phyloP scores from a whole-genome alignment of 179 eudicot genomes.

The Corrigiola litoralis region DNA sequence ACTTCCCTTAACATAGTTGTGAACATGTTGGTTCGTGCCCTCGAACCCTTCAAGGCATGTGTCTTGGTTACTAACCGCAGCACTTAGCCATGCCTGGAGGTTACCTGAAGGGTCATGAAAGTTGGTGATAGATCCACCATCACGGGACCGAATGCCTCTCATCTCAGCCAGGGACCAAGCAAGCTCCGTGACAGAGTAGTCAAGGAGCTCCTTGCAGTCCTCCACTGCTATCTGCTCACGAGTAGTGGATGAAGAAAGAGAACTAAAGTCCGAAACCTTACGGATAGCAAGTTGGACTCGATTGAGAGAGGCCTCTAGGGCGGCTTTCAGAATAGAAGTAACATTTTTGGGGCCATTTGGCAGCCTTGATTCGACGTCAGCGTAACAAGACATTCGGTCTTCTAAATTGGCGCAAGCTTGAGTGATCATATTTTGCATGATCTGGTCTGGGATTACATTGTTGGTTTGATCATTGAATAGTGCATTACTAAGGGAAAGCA shows the following conservation, averaged over 20 bases:
- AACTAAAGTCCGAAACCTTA: constrained; percentile 41
- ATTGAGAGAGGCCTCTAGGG: constrained; percentile 51
- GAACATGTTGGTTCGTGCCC: constrained; percentile 58
- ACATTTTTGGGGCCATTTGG: constrained; percentile 25
- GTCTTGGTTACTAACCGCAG: constrained; percentile 86
- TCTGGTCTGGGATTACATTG: constrained; percentile 24
- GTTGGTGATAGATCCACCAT: background rate
- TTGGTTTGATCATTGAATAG: constrained; percentile 1
- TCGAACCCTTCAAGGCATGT: constrained; percentile 93
- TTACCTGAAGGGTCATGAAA: constrained; percentile 36
- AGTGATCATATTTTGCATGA: constrained; percentile 41
- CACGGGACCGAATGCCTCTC: constrained; percentile 36
- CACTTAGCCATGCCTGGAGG: constrained; percentile 88
- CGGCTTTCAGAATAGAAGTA: constrained; percentile 52
- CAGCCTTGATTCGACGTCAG: constrained; percentile 48
- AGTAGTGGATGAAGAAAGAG: constrained; percentile 43
- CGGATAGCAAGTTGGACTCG: constrained; percentile 55
- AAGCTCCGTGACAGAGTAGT: constrained; percentile 84
- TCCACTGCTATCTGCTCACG: constrained; percentile 79
- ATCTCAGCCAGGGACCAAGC: constrained; percentile 75
- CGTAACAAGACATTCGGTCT: constrained; percentile 52
- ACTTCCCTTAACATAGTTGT: constrained; percentile 60
- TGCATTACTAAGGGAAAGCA: constrained; percentile 13
- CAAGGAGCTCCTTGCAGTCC: constrained; percentile 89
- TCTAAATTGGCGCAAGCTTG: constrained; percentile 54